A percentile compares a stretch with the other conserved stretches of the same genome.
phyloP scores from a whole-genome alignment of 345 rosid species.

The Melastoma malabathricum region DNA sequence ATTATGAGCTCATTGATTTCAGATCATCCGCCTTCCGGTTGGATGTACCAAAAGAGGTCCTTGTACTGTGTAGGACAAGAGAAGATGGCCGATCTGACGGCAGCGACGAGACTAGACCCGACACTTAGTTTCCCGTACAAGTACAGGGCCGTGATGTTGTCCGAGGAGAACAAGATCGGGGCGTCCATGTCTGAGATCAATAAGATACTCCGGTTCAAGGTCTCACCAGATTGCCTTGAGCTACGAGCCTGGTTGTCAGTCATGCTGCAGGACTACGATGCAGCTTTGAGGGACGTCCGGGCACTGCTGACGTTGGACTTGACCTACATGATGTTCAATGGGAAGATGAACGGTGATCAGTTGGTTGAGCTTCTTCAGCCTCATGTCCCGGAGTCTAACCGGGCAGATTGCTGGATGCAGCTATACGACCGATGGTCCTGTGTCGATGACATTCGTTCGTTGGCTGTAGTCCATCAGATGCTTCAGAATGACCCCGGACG shows the following conservation, averaged over 20 bases:
- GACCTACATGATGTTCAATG: constrained; percentile 57
- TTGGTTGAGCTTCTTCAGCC: constrained; percentile 66
- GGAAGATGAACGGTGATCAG: constrained; percentile 54
- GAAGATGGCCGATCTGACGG: constrained; percentile 50
- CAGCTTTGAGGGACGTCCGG: constrained; percentile 66
- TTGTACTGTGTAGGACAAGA: constrained; percentile 69
- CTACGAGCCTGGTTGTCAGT: constrained; percentile 81
- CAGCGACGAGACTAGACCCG: constrained; percentile 73
- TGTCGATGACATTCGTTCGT: constrained; percentile 89
- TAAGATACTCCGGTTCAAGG: constrained; percentile 64
- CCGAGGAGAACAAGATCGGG: constrained; percentile 54
- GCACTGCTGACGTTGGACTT: constrained; percentile 82
- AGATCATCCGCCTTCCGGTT: constrained; percentile 50
- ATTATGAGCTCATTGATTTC: constrained; percentile 53
- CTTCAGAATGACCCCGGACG: constrained; percentile 73
- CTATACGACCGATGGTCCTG: constrained; percentile 88
- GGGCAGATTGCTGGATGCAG: constrained; percentile 96
- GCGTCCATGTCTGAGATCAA: constrained; percentile 70
- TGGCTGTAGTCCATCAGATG: constrained; percentile 92
- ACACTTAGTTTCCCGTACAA: constrained; percentile 83
- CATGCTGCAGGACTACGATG: constrained; percentile 64
- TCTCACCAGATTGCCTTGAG: constrained; percentile 78
- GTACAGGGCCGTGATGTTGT: constrained; percentile 54
- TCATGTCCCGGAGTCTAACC: constrained; percentile 62
- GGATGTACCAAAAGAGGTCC: constrained; percentile 92